Evolutionary conservation across 306 rosid genomes (phyloP).

Genomic region (Malus domestica): ASM211411v1 NC_041792.1:4216501-4217000

Average conservation of each 20-base stretch:
- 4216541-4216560: no score
- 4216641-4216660: not conserved
- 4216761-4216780: not conserved
- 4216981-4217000: no score
- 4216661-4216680: not conserved
- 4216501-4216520: no score
- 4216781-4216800: not conserved
- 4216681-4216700: not conserved
- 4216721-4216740: not conserved
- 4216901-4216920: fast-evolving
- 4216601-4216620: not conserved
- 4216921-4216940: fast-evolving
- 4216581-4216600: not conserved
- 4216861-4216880: no score
- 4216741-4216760: not conserved
- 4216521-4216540: no score
- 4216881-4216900: fast-evolving
- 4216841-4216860: not conserved
- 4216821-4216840: not conserved
- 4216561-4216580: not conserved
- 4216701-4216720: not conserved
- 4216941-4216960: no score
- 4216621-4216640: not conserved
- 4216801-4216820: not conserved
- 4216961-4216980: no score